Base-by-base conservation (phyloP, 106 monocot species). In the Allium cepa region DNA sequence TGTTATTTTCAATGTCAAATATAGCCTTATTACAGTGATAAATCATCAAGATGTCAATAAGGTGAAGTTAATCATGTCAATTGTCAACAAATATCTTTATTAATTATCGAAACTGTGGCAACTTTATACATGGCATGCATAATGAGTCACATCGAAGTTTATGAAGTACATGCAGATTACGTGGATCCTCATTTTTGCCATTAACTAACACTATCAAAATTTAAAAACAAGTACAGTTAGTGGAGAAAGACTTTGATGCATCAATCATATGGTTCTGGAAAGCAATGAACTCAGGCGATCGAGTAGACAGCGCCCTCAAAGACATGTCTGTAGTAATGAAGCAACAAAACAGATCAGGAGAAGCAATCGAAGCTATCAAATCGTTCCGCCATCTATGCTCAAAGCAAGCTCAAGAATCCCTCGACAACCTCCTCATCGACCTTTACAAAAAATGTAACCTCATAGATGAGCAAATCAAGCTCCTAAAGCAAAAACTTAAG, bases 291-390 rank as follows among this genome's bases (percentile, higher is more conserved):
- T 56, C 75, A 1, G 68, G 88, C 3, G 88, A 93, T 57, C 63
- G 83, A 36, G 75, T 86, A 11, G 88, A 93, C 62, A 93, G 88
- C 53, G 93, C 93, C 11, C 79, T 93, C 16, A 88, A 93, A 69
- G 88, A 93, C 83, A 93, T 93, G 93, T 88, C 79, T 0, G 84
- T 89, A 3, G 79, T 93, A 14, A 89, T 93, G 93, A 93, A 93
- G 77, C 88, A 89, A 57, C 85, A 81, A 57, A 81, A 86, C 52
- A 45, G 86, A 2, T 63, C 86, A 7, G 80, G 82, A 56, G 87
- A 93, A 68, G 92, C 92, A 12, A 76, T 88, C 26, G 83, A 93
- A 67, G 92, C 85, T 62, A 83, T 93, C 78, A 76, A 49, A 66
- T 93, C 88, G 49, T 85, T 85, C 62, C 71, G 92, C 57, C 76